Conservation (phyloP, 257 asterid species). For the Perilla frutescens region DNA sequence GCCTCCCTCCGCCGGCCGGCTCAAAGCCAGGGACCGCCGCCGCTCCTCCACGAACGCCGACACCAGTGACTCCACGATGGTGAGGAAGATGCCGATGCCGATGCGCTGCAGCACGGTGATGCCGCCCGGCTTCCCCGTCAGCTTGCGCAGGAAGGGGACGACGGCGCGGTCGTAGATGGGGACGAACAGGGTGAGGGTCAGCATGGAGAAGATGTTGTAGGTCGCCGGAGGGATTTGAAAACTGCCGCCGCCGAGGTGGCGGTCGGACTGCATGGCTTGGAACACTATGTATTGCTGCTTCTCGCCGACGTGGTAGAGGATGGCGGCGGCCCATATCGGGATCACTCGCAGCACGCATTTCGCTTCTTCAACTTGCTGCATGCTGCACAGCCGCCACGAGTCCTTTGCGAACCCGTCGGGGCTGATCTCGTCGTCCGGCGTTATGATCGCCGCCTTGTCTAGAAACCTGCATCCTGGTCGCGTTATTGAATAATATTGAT, state of each 20-base stretch:
- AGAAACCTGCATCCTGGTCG: conserved; percentile 45
- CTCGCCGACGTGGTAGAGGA: conserved; percentile 71
- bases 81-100: conserved; percentile 65
- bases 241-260: conserved; percentile 49
- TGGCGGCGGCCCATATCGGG: conserved; percentile 78
- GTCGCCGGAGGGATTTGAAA: conserved; percentile 87
- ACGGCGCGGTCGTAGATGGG: conserved; percentile 75
- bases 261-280: conserved; percentile 86
- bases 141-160: conserved; percentile 63
- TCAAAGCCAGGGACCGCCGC: conserved; percentile 46
- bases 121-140: conserved; percentile 70
- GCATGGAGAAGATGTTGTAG: conserved; percentile 74
- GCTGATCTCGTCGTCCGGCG: conserved; percentile 52
- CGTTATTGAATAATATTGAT: too few relatives aligned
- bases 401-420: conserved; percentile 64
- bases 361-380: conserved; percentile 87
- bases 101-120: conserved; percentile 81
- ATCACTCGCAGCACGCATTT: conserved; percentile 76
- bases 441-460: conserved; percentile 76
- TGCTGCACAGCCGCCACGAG: conserved; percentile 74
- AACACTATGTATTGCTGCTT: conserved; percentile 80
- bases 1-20: conserved; percentile 41
- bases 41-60: conserved; percentile 61
- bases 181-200: conserved; percentile 64
- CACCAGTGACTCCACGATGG: conserved; percentile 51